These are phyloP conservation scores for Chrysoporthe cubensis DNA, from an alignment of 2,329 filamentous ascomycete species.

Conservation along the genomic window DNA sequence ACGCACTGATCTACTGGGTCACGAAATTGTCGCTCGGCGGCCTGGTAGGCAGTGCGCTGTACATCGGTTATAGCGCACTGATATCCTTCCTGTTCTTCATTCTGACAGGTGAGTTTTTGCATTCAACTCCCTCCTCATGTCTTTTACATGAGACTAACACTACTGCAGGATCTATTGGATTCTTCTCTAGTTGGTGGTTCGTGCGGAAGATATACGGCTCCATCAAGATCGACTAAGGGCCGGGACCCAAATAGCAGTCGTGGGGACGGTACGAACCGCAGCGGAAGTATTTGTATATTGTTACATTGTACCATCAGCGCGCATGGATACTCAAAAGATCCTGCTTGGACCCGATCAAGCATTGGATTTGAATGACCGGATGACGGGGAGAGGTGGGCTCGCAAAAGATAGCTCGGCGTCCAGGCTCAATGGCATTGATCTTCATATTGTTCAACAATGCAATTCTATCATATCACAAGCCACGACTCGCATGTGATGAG, in stretches of 20 bases:
- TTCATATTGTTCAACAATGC: background rate
- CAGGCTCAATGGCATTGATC: conserved; percentile 12
- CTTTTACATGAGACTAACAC: conserved; percentile 28
- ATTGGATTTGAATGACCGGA: conserved; percentile 8
- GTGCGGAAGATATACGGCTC: conserved; percentile 91
- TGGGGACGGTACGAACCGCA: background rate
- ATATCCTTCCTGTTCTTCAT: conserved; percentile 93
- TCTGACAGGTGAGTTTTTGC: conserved; percentile 74
- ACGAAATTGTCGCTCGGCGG: conserved; percentile 86
- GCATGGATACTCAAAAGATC: background rate
- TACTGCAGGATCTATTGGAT: conserved; percentile 82
- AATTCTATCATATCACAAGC: background rate
- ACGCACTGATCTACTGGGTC: conserved; percentile 88
- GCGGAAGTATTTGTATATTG: conserved; percentile 26
- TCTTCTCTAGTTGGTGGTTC: conserved; percentile 93
- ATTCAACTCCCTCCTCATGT: conserved; percentile 55
- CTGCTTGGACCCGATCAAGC: background rate
- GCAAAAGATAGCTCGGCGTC: conserved; percentile 19
- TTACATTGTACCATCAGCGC: conserved; percentile 26
- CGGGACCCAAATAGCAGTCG: background rate
- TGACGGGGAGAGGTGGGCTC: background rate
- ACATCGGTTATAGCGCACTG: conserved; percentile 88
- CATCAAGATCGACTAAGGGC: conserved; percentile 89
- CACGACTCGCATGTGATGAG: background rate
- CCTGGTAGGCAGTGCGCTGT: conserved; percentile 84